Conservation (phyloP, 176 grass and related monocot genomes). For the Cenchrus fungigraminus region DNA sequence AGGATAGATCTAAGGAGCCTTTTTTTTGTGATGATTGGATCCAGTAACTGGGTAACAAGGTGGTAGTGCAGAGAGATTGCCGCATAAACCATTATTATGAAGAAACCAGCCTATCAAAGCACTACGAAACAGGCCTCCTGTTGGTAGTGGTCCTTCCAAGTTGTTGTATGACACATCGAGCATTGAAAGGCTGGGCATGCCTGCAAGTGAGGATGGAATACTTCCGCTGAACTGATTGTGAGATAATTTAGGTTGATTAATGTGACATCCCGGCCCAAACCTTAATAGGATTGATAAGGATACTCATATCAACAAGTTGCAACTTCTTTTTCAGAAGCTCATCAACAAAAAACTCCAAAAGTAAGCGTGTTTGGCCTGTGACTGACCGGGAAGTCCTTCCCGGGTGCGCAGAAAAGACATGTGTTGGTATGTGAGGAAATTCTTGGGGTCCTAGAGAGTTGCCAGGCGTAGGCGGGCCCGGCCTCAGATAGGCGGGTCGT, state of each 20-base stretch:
- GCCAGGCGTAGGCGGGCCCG: too few species aligned
- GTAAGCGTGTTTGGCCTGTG: too few species aligned
- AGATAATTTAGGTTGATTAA: conserved; percentile 46
- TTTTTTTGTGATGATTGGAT: neutral
- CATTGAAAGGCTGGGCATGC: conserved; percentile 39
- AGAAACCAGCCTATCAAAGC: conserved; percentile 14
- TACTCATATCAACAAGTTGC: too few species aligned
- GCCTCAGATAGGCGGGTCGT: too few species aligned
- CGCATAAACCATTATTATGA: conserved; percentile 35
- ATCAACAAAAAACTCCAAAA: too few species aligned
- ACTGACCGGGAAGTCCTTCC: too few species aligned
- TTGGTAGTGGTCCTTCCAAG: conserved; percentile 44
- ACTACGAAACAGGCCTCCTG: neutral
- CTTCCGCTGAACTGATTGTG: conserved; percentile 49
- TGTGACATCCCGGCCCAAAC: too few species aligned
- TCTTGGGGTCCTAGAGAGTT: too few species aligned
- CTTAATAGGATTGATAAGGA: too few species aligned
- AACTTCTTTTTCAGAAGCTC: too few species aligned
- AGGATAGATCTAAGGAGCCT: neutral
- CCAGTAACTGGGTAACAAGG: neutral
- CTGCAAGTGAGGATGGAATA: conserved; percentile 18
- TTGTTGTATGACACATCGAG: conserved; percentile 57
- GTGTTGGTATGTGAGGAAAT: too few species aligned
- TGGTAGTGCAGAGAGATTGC: conserved; percentile 15
- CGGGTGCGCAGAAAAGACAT: too few species aligned